Percentiles rank a stretch among this genome's conserved stretches.
Evolutionary conservation across 345 rosid genomes (phyloP).

Genomic region (Eucalyptus viminalis): DNA sequence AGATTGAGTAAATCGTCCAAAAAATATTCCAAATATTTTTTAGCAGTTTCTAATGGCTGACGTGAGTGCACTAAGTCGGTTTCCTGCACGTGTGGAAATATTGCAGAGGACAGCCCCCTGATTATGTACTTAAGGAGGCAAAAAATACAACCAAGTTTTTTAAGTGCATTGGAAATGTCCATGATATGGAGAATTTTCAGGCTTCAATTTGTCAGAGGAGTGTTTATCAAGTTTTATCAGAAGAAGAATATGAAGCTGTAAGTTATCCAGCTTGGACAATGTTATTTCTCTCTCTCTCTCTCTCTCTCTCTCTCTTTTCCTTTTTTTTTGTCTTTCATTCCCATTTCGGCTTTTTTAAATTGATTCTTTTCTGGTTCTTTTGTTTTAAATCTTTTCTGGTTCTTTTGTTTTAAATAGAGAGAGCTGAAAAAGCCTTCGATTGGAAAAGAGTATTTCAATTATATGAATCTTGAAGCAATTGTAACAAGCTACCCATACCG

Average conservation of each 20-base stretch:
- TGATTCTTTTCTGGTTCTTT: background rate
- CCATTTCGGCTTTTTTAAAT: background rate
- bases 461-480: conserved; percentile 85
- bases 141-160: conserved; percentile 81
- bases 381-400: conserved; percentile 4
- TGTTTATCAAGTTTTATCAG: conserved; percentile 69
- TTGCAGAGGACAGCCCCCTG: conserved; percentile 93
- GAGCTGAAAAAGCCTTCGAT: conserved; percentile 73
- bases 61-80: background rate
- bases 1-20: background rate
- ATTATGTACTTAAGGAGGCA: conserved; percentile 88
- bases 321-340: background rate
- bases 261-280: conserved; percentile 15
- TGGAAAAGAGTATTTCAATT: conserved; percentile 94
- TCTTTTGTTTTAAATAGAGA: conserved; percentile 43
- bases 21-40: background rate
- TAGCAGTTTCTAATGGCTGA: background rate
- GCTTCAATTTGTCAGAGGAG: conserved; percentile 40
- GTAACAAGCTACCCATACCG: conserved; percentile 80
- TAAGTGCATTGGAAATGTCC: conserved; percentile 83
- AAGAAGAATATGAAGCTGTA: conserved; percentile 91
- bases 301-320: no score
- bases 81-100: background rate
- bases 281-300: background rate
- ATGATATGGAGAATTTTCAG: conserved; percentile 49